Conservation (phyloP, 768 basidiomycete species). For the Omphalotus guepiniiformis region DNA sequence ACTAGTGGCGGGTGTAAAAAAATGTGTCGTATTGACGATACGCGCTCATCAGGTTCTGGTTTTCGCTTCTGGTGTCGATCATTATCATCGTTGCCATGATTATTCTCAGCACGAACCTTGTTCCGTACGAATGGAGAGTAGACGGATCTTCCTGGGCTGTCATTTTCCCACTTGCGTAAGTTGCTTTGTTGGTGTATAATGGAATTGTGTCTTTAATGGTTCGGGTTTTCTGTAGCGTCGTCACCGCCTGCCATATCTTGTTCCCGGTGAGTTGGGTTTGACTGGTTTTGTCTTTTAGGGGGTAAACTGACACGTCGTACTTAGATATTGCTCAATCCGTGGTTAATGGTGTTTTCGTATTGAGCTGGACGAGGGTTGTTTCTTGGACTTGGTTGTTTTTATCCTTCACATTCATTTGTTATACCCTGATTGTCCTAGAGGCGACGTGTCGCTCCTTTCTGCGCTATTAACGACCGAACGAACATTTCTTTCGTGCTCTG, state of each 20-base stretch:
- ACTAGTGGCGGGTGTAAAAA: too few species aligned
- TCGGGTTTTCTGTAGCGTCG: conserved; percentile 34
- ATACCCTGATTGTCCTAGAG: not conserved
- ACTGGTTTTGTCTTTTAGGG: not conserved
- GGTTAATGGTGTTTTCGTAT: not conserved
- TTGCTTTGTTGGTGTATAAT: conserved; percentile 13
- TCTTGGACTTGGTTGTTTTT: not conserved
- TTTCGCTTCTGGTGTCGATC: conserved; percentile 49
- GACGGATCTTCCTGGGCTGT: conserved; percentile 64
- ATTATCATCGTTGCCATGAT: conserved; percentile 54
- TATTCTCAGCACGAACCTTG: conserved; percentile 43
- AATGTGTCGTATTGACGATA: too few species aligned
- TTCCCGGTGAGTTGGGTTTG: conserved; percentile 40
- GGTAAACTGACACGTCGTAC: not conserved
- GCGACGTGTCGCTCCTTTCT: too few species aligned
- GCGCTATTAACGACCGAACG: too few species aligned
- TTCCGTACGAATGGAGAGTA: conserved; percentile 54
- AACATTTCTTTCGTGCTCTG: too few species aligned
- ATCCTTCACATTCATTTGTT: not conserved
- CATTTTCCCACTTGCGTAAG: conserved; percentile 64
- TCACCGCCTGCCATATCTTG: conserved; percentile 25
- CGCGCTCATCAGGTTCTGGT: conserved; percentile 55
- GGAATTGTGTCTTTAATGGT: not conserved
- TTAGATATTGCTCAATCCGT: not conserved
- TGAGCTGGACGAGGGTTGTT: not conserved